Conservation (phyloP, 139 green algal species). For the Volvox reticuliferus region DNA sequence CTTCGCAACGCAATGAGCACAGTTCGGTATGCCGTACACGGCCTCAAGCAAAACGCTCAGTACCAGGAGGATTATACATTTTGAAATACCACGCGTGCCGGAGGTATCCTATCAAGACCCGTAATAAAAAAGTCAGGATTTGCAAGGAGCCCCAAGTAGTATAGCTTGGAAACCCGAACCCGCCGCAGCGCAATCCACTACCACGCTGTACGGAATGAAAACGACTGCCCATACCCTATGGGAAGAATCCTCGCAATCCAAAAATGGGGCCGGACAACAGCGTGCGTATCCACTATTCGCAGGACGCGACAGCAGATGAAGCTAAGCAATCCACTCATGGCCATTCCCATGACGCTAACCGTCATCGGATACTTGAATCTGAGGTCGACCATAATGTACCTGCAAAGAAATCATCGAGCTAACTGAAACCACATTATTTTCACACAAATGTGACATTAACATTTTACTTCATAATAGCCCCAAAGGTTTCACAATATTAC, state of each 20-base stretch:
- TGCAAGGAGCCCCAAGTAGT: too few relatives aligned
- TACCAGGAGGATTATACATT: too few relatives aligned
- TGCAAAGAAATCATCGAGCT: background rate
- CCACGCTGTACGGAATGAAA: too few relatives aligned
- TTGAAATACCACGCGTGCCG: too few relatives aligned
- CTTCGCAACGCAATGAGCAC: too few relatives aligned
- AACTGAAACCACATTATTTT: background rate
- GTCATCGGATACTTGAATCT: conserved; percentile 87
- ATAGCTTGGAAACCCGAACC: too few relatives aligned
- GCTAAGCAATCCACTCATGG: conserved; percentile 61
- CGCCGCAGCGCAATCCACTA: too few relatives aligned
- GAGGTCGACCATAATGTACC: conserved; percentile 79
- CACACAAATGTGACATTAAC: background rate
- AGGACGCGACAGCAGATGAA: conserved; percentile 76
- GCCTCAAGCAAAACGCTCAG: too few relatives aligned
- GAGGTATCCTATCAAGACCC: too few relatives aligned
- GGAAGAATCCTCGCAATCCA: conserved; percentile 73
- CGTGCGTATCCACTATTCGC: conserved; percentile 75
- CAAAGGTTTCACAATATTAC: background rate
- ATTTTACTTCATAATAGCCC: background rate
- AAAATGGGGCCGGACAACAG: conserved; percentile 58
- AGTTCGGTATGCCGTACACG: too few relatives aligned
- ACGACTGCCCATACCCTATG: conserved; percentile 58
- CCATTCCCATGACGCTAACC: conserved; percentile 83
- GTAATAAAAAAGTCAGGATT: too few relatives aligned